These are phyloP conservation scores for Margaritispora aquatica DNA, from an alignment of 495 filamentous ascomycete species.

Conservation along the genomic window DNA sequence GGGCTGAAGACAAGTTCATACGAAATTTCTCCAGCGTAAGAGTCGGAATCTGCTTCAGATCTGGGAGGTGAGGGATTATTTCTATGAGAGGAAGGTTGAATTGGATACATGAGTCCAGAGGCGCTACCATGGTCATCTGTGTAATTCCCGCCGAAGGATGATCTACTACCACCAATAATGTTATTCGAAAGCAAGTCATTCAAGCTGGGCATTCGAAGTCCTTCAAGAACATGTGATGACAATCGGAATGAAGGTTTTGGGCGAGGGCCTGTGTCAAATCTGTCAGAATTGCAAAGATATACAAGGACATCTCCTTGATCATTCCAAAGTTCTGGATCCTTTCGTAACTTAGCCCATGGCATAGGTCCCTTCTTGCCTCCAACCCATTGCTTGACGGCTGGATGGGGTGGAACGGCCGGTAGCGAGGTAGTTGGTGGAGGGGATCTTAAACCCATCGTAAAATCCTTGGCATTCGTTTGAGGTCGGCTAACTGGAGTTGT, in stretches of 20 bases:
- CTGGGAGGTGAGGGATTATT: conserved; percentile 33
- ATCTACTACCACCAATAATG: neutral
- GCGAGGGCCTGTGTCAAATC: conserved; percentile 27
- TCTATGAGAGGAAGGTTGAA: neutral
- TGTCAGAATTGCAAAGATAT: conserved; percentile 40
- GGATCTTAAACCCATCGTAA: neutral
- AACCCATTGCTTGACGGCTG: conserved; percentile 44
- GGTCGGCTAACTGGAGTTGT: neutral
- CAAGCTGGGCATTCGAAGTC: conserved; percentile 22
- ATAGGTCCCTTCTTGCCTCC: conserved; percentile 40
- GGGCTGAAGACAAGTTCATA: conserved; percentile 53
- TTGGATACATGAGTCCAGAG: conserved; percentile 24
- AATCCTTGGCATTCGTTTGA: neutral
- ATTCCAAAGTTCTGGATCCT: conserved; percentile 60
- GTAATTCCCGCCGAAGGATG: neutral
- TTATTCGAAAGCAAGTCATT: neutral
- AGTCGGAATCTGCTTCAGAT: conserved; percentile 32
- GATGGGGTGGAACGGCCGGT: conserved; percentile 24
- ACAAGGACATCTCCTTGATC: conserved; percentile 54
- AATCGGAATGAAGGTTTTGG: conserved; percentile 51
- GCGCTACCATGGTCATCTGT: neutral
- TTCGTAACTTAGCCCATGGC: conserved; percentile 46
- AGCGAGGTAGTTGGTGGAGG: conserved; percentile 3
- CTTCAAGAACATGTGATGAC: conserved; percentile 48
- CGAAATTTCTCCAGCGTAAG: conserved; percentile 44